Evolutionary conservation across 192 early-diverging fungal genomes (phyloP).

Genomic region (Dissophora globulifera): DNA sequence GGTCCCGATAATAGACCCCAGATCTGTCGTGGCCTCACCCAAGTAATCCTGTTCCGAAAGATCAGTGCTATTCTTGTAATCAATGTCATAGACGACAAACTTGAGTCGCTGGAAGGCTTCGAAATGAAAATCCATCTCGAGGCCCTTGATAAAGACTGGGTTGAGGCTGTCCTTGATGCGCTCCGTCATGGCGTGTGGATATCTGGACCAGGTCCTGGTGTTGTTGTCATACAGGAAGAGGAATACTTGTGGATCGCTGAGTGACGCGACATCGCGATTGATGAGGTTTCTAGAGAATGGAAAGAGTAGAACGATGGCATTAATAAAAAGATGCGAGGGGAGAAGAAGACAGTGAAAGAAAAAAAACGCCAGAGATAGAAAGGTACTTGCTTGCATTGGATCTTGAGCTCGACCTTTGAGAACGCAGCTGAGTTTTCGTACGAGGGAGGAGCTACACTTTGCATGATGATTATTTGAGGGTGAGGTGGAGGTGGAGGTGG

Average conservation of each 20-base stretch:
- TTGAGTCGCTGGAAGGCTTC: slow-evolving; percentile 56
- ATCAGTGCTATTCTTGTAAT: slow-evolving; percentile 46
- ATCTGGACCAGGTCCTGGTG: slow-evolving; percentile 15
- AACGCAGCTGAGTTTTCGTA: neutral
- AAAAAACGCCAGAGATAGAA: neutral
- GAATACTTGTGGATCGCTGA: slow-evolving; percentile 45
- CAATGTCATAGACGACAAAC: slow-evolving; percentile 47
- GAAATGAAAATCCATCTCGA: slow-evolving; percentile 59
- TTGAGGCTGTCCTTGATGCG: slow-evolving; percentile 58
- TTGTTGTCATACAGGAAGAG: slow-evolving; percentile 32
- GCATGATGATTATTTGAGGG: neutral
- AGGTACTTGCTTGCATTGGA: slow-evolving; percentile 27
- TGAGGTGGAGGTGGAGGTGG: too few species aligned
- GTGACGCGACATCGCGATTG: slow-evolving; percentile 4
- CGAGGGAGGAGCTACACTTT: neutral
- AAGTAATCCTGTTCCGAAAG: slow-evolving; percentile 52
- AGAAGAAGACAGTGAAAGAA: too few species aligned
- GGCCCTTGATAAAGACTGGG: slow-evolving; percentile 55
- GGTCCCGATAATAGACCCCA: slow-evolving; percentile 31
- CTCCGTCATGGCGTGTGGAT: slow-evolving; percentile 49
- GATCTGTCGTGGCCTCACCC: slow-evolving; percentile 43
- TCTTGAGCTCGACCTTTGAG: slow-evolving; percentile 38
- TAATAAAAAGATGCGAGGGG: too few species aligned
- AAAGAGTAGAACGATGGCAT: too few species aligned
- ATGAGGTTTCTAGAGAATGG: slow-evolving; percentile 20